Evolutionary conservation across 805 yeast species (phyloP).

Genomic region (Pichia eremophila): DNA sequence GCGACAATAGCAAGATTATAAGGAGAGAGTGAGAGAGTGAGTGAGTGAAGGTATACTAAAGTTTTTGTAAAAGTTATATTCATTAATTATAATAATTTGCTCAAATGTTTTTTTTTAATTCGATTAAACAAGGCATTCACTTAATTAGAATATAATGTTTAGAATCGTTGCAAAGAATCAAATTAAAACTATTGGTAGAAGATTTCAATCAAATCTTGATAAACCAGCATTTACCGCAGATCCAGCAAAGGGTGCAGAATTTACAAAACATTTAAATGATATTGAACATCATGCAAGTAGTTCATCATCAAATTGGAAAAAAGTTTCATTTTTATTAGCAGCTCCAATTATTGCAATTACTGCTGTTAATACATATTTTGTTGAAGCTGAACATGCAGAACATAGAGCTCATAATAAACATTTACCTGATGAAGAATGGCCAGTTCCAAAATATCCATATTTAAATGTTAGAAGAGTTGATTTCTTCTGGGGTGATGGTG

Average conservation of each 20-base stretch:
- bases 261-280: slow-evolving; percentile 50
- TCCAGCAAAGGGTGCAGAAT: slow-evolving; percentile 63
- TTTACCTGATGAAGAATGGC: slow-evolving; percentile 86
- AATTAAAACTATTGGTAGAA: slow-evolving; percentile 22
- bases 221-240: slow-evolving; percentile 39
- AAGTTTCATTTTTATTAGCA: slow-evolving; percentile 70
- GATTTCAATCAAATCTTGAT: slow-evolving; percentile 23
- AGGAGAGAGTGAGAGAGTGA: too few species aligned
- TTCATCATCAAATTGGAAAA: slow-evolving; percentile 77
- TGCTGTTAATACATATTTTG: slow-evolving; percentile 69
- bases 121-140: too few species aligned
- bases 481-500: slow-evolving; percentile 99
- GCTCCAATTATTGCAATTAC: slow-evolving; percentile 71
- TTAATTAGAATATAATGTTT: slow-evolving; percentile 37
- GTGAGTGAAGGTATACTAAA: too few species aligned
- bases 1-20: too few species aligned
- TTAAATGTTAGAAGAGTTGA: slow-evolving; percentile 81
- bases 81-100: too few species aligned
- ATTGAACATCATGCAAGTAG: slow-evolving; percentile 71
- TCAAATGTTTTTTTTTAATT: too few species aligned
- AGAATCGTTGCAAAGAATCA: slow-evolving; percentile 32
- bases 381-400: slow-evolving; percentile 82
- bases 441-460: slow-evolving; percentile 70
- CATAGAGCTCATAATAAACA: slow-evolving; percentile 74
- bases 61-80: too few species aligned